Conservation (phyloP, 371 early-diverging fungal genomes). For the Lichtheimia ornata region DNA sequence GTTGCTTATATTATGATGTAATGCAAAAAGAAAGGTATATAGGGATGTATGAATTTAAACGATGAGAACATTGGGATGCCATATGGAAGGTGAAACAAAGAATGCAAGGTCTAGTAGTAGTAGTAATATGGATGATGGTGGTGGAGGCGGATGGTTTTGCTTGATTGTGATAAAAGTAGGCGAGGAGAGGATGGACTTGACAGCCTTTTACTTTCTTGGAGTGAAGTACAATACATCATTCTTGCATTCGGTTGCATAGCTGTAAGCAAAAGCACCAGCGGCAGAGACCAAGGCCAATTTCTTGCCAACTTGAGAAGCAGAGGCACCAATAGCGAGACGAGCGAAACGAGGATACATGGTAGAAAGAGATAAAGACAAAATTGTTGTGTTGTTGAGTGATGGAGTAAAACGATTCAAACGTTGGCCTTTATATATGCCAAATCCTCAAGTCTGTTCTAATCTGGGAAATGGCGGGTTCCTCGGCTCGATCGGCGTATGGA, state of each 20-base stretch:
- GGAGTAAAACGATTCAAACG: not conserved
- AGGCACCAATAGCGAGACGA: conserved; percentile 26
- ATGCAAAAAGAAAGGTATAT: too few species aligned
- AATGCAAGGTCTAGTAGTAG: too few species aligned
- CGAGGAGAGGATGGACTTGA: too few species aligned
- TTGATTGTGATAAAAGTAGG: too few species aligned
- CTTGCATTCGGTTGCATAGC: conserved; percentile 50
- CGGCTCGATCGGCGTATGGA: too few species aligned
- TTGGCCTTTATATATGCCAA: not conserved
- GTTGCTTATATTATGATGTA: too few species aligned
- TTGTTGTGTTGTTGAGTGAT: conserved; percentile 7
- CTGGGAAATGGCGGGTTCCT: too few species aligned
- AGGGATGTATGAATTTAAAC: too few species aligned
- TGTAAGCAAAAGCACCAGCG: conserved; percentile 21
- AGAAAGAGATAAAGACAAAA: conserved; percentile 3
- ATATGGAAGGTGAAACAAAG: too few species aligned
- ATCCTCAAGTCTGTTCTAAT: not conserved
- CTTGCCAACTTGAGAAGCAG: conserved; percentile 22
- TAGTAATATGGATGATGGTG: too few species aligned
- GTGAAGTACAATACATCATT: conserved; percentile 45
- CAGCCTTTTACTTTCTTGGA: conserved; percentile 22
- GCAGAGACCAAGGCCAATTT: conserved; percentile 14
- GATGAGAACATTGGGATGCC: too few species aligned
- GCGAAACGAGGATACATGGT: conserved; percentile 20
- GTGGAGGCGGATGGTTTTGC: too few species aligned